Conservation (phyloP, 139 green algal species). For the Astrephomene gubernaculifera region DNA sequence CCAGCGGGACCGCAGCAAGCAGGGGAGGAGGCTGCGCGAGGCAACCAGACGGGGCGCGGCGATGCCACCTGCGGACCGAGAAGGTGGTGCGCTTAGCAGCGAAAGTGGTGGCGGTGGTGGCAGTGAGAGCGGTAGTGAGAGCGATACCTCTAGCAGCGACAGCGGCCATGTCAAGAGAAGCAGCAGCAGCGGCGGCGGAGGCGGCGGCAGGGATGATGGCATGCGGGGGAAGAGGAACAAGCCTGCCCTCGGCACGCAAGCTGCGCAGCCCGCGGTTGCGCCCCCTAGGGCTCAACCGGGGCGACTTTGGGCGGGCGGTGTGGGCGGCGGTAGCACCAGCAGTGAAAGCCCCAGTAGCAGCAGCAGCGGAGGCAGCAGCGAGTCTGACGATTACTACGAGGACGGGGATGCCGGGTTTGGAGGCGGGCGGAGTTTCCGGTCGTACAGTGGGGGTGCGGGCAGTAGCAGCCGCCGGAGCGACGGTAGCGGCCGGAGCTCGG, state of each 20-base stretch:
- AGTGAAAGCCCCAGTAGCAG: background rate
- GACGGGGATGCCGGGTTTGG: too few species aligned
- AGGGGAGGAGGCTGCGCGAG: background rate
- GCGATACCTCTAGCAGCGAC: background rate
- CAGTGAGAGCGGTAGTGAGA: background rate
- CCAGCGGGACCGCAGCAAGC: background rate
- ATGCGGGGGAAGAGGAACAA: too few species aligned
- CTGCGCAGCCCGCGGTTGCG: too few species aligned
- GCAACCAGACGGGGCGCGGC: background rate
- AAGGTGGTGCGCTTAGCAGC: too few species aligned
- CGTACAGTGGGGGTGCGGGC: background rate
- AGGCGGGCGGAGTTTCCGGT: too few species aligned
- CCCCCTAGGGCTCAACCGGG: background rate
- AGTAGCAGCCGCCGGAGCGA: background rate
- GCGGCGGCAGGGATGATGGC: too few species aligned
- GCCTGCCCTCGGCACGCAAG: too few species aligned
- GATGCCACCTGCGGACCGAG: background rate
- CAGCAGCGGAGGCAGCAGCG: background rate
- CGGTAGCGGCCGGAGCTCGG: background rate
- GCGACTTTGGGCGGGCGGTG: constrained; percentile 13
- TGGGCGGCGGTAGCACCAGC: background rate
- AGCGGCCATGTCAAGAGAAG: background rate
- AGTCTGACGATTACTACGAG: too few species aligned
- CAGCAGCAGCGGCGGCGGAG: background rate
- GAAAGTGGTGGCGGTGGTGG: background rate